Evolutionary conservation across 208 protist species (phyloP), one percentile per base, ranked within the genome.

Genomic region (Trypanosoma lewisi): DNA sequence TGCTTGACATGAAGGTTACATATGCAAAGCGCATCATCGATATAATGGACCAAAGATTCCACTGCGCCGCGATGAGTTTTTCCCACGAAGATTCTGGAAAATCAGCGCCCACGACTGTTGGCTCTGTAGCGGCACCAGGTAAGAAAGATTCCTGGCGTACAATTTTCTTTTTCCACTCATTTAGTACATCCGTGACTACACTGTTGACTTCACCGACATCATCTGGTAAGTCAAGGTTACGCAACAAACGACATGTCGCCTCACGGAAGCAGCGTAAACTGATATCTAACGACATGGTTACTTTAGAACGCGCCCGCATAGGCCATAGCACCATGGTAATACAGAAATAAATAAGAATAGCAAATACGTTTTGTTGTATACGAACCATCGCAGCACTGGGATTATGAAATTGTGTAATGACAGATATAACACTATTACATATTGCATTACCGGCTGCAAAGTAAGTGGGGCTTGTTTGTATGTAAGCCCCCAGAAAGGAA

Each of bases 281-380:
- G n/a, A 82, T 67, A 63, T 96, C 82, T 41, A 96, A 83, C n/a
- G 81, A 77, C 82, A 93, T 89, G 47, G 80, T 78, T 47, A 96
- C 77, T 68, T 90, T 89, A 5, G 67, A 78, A 45, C 67, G 70
- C 5, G 78, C 86, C 9, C 80, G 86, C 86, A 96, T 93, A 48
- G 89, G 89, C 87, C 89, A 96, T 56, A 96, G 30, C 12, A 83
- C 39, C 34, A 63, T 85, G 30, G 79, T 77, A 63, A 96, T 90
- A 31, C 77, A 78, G 67, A 96, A 96, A 72, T 96, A 96, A 54
- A 96, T 82, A 52, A 93, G 73, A 79, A 96, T 96, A 37, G 89
- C 86, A 41, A 96, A 96, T 63, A 85, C 85, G 73, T 96, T 96
- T 64, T 96, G 89, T 60, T 96, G 75, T 63, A 96, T 96, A 71